A percentile compares a stretch with the other conserved stretches of the same genome.
Conservation (phyloP, 2,329 filamentous ascomycete species). For the Arthrobotrys musiformis region DNA sequence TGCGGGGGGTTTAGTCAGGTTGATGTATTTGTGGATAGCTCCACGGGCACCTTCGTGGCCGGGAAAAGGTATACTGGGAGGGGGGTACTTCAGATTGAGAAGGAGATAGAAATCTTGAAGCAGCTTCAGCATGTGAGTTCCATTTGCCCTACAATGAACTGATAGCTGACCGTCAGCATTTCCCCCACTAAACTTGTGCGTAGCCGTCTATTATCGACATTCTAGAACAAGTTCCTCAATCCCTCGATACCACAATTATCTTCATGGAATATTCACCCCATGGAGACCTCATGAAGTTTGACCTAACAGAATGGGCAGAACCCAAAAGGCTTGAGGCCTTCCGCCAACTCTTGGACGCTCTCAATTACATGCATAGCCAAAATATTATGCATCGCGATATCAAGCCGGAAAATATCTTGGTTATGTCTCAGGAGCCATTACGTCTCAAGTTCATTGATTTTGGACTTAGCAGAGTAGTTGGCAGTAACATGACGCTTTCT, state of each 20-base stretch:
- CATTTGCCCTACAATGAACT: no score
- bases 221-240: not conserved
- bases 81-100: no score
- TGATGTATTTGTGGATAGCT: no score
- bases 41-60: no score
- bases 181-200: not conserved
- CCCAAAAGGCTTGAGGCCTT: not conserved
- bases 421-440: not conserved
- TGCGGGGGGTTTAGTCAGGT: no score
- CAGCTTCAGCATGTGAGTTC: no score
- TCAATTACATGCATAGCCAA: not conserved
- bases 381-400: not conserved
- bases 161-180: no score
- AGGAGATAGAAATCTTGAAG: no score
- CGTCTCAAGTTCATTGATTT: not conserved
- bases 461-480: not conserved
- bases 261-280: not conserved
- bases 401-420: not conserved
- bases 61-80: no score
- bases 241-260: not conserved
- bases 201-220: not conserved
- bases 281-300: not conserved
- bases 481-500: no score
- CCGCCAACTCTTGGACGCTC: not conserved
- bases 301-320: not conserved